Evolutionary conservation across 768 basidiomycete genomes (phyloP), one percentile per base, ranked within the genome.

Genomic region (Leccinum uliginosum): DNA sequence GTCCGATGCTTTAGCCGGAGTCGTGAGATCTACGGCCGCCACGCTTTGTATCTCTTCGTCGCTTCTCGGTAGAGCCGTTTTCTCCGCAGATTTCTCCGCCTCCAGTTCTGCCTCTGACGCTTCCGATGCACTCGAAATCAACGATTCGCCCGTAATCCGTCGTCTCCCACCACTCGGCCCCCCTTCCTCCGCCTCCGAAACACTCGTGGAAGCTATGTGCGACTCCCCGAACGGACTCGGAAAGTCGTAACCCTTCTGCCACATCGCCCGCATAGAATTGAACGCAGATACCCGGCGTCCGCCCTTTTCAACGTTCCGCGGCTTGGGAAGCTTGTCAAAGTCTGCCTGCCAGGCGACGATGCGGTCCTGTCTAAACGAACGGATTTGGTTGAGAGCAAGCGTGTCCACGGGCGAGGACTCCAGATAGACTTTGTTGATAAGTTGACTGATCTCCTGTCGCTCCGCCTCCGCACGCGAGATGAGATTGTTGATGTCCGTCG

Each of bases 271-370:
- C 51, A 91, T 78, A 24, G 89, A 84, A 26, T 79, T 79, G 61
- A 92, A 88, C 0, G 86, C 78, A 21, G 89, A 87, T 5, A 78
- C 66, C 59, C 82, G 77, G 54, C 83, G 83, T 35, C 74, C 74
- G 53, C 69, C 75, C 62, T 78, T 81, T 55, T 84, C 86, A 21
- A 57, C 64, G 67, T 79, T 77, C 60, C 83, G 86, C 54, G 80
- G 86, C 65, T 88, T 91, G 7, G 88, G 87, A 27, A 98, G 78
- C 51, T 85, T 83, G 63, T 93, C 89, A 62, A 96, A 93, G 67
- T 98, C 93, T 59, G 83, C 83, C 71, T 99, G 94, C 91, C 95
- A 98, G n/a, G 89, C 91, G 15, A 96, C 92, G 48, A 96, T 92
- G 69, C 88, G 89, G 64, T 96, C 93, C 74, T 98, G 96, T 47